Conservation (phyloP, 2,329 filamentous ascomycete species). For the Botrytis sinoallii region DNA sequence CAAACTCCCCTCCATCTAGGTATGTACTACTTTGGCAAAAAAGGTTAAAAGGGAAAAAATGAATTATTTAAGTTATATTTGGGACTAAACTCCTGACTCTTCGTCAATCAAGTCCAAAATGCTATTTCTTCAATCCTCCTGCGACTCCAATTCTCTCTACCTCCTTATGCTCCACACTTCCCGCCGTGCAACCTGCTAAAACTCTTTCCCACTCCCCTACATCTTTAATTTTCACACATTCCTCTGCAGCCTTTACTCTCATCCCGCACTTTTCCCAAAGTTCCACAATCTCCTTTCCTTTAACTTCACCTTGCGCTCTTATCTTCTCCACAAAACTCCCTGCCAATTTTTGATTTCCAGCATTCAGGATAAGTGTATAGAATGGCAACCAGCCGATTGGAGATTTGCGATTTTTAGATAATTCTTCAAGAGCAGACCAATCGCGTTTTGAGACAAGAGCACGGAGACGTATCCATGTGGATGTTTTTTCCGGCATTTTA, state of each 20-base stretch:
- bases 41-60: background rate
- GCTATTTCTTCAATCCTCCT: slow-evolving; percentile 47
- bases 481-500: slow-evolving; percentile 85
- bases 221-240: slow-evolving; percentile 81
- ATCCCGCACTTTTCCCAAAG: slow-evolving; percentile 98
- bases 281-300: slow-evolving; percentile 57
- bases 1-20: background rate
- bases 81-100: background rate
- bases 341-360: slow-evolving; percentile 86
- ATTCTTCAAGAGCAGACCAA: slow-evolving; percentile 89
- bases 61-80: background rate
- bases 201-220: slow-evolving; percentile 70
- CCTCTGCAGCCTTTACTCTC: slow-evolving; percentile 83
- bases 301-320: slow-evolving; percentile 85
- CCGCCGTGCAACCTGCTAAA: slow-evolving; percentile 68
- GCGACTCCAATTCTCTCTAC: slow-evolving; percentile 73
- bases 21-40: background rate
- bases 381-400: slow-evolving; percentile 97
- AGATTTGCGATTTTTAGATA: slow-evolving; percentile 72
- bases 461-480: slow-evolving; percentile 81
- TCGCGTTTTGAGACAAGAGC: slow-evolving; percentile 86
- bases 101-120: background rate
- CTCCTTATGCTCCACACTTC: slow-evolving; percentile 65
- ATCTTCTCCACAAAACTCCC: slow-evolving; percentile 95
- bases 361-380: slow-evolving; percentile 82